Conservation (phyloP, 768 basidiomycete genomes). For the Tremella fuciformis region DNA sequence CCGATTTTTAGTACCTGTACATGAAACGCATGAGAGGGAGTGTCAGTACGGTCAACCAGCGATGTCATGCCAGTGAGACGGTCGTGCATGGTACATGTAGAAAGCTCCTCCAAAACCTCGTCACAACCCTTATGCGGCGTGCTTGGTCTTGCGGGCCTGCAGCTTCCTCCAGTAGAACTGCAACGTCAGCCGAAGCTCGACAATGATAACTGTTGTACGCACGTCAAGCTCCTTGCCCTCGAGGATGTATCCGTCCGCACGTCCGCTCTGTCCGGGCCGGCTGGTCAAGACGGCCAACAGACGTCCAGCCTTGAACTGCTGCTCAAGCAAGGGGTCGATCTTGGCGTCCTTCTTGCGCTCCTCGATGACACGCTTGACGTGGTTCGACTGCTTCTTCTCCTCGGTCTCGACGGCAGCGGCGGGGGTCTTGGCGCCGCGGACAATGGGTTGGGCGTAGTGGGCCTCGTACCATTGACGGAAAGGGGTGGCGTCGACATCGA, state of each 20-base stretch:
- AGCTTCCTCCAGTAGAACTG: constrained; percentile 95
- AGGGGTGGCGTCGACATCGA: constrained; percentile 96
- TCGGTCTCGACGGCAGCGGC: constrained; percentile 51
- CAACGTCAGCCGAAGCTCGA: constrained; percentile 27
- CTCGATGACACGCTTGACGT: constrained; percentile 79
- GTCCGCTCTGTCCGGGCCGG: constrained; percentile 94
- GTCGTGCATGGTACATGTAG: constrained; percentile 16
- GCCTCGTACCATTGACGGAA: constrained; percentile 99
- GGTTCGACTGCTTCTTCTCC: constrained; percentile 79
- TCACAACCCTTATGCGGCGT: constrained; percentile 57
- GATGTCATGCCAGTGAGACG: background rate
- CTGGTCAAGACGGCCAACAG: constrained; percentile 90
- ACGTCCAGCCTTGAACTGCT: constrained; percentile 90
- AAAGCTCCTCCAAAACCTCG: background rate
- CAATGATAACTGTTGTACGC: constrained; percentile 17
- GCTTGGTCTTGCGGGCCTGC: constrained; percentile 91
- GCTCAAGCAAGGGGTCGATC: constrained; percentile 81
- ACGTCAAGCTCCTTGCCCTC: constrained; percentile 99
- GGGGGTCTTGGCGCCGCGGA: constrained; percentile 67
- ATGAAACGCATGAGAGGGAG: background rate
- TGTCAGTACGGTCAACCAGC: constrained; percentile 7
- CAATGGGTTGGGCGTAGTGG: constrained; percentile 93
- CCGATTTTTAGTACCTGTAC: background rate
- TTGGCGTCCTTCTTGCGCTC: constrained; percentile 94
- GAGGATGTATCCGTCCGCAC: constrained; percentile 93